Percentiles rank a stretch among this genome's conserved stretches.
Evolutionary conservation across 2,329 filamentous ascomycete genomes (phyloP).

Genomic region (Stromatinia cepivora): DNA sequence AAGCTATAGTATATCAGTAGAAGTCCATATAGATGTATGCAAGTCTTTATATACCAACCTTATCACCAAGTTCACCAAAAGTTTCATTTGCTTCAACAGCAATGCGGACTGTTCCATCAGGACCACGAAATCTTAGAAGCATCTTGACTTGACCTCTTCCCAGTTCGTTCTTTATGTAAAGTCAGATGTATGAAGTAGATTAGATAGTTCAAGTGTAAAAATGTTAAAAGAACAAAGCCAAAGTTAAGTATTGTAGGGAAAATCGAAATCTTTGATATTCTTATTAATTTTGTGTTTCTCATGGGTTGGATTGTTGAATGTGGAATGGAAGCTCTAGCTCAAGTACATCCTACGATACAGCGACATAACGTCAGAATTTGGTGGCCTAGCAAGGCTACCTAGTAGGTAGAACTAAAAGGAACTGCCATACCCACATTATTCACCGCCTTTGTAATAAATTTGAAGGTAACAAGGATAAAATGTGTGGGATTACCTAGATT

Average conservation of each 20-base stretch:
- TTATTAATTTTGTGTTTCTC: background rate
- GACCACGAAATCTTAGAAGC: constrained; percentile 59
- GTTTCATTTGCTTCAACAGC: constrained; percentile 72
- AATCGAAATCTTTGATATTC: constrained; percentile 4
- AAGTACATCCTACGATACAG: background rate
- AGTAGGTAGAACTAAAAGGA: background rate
- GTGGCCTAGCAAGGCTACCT: constrained; percentile 13
- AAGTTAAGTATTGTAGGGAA: background rate
- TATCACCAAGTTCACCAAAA: constrained; percentile 62
- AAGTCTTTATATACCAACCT: constrained; percentile 44
- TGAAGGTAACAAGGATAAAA: background rate
- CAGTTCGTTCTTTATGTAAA: background rate
- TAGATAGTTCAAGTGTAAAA: background rate
- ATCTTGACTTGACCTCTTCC: constrained; percentile 30
- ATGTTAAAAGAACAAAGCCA: background rate
- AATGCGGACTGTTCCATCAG: constrained; percentile 89
- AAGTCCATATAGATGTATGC: background rate
- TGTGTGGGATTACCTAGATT: background rate
- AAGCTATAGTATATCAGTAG: constrained; percentile 47
- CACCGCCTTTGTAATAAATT: constrained; percentile 1
- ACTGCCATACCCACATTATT: constrained; percentile 11
- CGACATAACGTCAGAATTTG: constrained; percentile 19
- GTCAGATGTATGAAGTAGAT: background rate
- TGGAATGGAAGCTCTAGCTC: background rate
- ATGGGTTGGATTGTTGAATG: background rate